These are phyloP conservation scores for Blakeslea trispora DNA, from an alignment of 371 early-diverging fungal species.

Conservation along the genomic window DNA sequence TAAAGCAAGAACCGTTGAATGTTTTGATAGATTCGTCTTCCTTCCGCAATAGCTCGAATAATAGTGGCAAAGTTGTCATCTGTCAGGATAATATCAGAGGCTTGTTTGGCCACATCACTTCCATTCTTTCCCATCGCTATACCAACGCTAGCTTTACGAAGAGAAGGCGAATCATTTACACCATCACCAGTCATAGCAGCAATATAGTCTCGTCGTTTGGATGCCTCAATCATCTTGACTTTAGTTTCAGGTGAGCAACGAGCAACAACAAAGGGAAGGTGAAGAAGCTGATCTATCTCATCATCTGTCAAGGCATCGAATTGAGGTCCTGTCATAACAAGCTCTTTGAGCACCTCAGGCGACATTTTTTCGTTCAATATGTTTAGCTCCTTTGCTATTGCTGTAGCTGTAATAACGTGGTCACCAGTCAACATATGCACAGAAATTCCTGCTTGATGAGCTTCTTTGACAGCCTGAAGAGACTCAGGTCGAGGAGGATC, in stretches of 20 bases:
- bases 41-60: slow-evolving; percentile 95
- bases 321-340: slow-evolving; percentile 34
- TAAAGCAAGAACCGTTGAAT: slow-evolving; percentile 97
- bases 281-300: slow-evolving; percentile 39
- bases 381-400: slow-evolving; percentile 75
- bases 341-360: slow-evolving; percentile 44
- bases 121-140: slow-evolving; percentile 97
- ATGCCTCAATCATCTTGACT: slow-evolving; percentile 65
- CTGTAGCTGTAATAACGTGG: slow-evolving; percentile 86
- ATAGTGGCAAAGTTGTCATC: slow-evolving; percentile 98
- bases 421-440: slow-evolving; percentile 96
- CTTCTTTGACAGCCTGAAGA: slow-evolving; percentile 73
- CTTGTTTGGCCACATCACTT: slow-evolving; percentile 97
- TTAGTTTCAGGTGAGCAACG: slow-evolving; percentile 78
- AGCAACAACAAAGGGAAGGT: slow-evolving; percentile 68
- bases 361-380: slow-evolving; percentile 59
- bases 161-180: slow-evolving; percentile 98
- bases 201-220: slow-evolving; percentile 61
- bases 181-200: slow-evolving; percentile 99
- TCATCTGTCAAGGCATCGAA: slow-evolving; percentile 53
- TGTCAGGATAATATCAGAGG: slow-evolving; percentile 96
- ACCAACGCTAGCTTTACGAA: slow-evolving; percentile 98
- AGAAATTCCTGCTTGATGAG: slow-evolving; percentile 84
- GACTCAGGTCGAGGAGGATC: slow-evolving; percentile 82
- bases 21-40: slow-evolving; percentile 95